Base-by-base conservation (phyloP, 805 yeast genomes). In the Zygosaccharomyces siamensis region DNA sequence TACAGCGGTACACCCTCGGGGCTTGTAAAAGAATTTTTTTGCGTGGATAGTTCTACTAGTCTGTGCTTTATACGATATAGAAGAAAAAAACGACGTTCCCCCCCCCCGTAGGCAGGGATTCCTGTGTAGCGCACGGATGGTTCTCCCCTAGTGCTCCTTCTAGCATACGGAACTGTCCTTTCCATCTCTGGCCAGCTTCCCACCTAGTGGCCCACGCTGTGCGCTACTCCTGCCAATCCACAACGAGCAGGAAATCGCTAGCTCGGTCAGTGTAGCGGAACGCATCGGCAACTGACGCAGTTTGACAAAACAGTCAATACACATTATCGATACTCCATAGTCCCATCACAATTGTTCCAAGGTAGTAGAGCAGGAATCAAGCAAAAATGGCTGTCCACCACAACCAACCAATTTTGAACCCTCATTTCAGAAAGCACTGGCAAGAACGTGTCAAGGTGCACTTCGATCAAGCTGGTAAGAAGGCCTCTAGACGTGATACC, bases 361-460 rank as follows among this genome's bases (percentile, higher is more conserved):
- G 41, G 45, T 57, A 59, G 60, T 54, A 59, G 52, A 60, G 55
- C 60, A 60, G 64, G 55, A 63, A 66, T 59, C 62, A 61, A 63
- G 64, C 58, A 65, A 70, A 68, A 72, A 71, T 72, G 74, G 99
- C 98, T 78, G 89, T 93, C 84, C 78, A 93, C 69, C 92, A 93
- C 90, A 92, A 92, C 82, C 84, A 89, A 81, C 96, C 98, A 83
- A 81, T 92, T 81, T 86, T 88, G 84, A 89, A 88, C 86, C 92
- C 92, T 86, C 99, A 93, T 83, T 92, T 92, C 96, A 86, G 97
- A 84, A 92, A 92, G 88, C 92, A 92, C 96, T 93, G 99, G 99
- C 98, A 93, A 81, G 96, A 89, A 79, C 88, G 98, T 74, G 99
- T 93, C 83, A 88, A 82, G 76, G 97, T 89, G 71, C 99, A 95